Percentiles rank a stretch among this genome's conserved stretches.
Evolutionary conservation across 768 basidiomycete species (phyloP).

Genomic region (Leccinum subtestaceum): DNA sequence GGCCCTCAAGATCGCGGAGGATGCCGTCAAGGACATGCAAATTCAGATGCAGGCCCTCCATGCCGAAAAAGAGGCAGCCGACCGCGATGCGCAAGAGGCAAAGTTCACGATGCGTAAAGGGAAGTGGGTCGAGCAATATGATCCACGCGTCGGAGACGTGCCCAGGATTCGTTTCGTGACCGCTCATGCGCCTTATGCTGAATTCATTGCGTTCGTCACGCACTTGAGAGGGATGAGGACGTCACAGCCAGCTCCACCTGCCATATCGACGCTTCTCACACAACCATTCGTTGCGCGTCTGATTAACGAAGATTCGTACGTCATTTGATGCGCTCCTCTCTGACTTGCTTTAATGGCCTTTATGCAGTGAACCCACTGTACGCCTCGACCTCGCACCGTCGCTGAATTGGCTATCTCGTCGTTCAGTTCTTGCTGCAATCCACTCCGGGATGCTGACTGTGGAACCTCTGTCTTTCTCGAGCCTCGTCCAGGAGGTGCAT

Average conservation of each 20-base stretch:
- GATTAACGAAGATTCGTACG: slow-evolving; percentile 81
- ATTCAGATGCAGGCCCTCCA: slow-evolving; percentile 76
- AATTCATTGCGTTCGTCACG: slow-evolving; percentile 73
- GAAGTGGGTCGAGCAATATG: slow-evolving; percentile 55
- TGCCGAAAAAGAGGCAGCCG: slow-evolving; percentile 61
- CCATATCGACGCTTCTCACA: slow-evolving; percentile 69
- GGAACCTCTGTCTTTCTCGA: slow-evolving; percentile 72
- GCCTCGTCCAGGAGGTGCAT: slow-evolving; percentile 56
- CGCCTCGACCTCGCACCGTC: slow-evolving; percentile 93
- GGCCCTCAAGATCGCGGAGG: slow-evolving; percentile 80
- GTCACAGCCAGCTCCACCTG: slow-evolving; percentile 57
- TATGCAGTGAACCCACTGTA: slow-evolving; percentile 74
- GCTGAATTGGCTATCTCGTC: slow-evolving; percentile 89
- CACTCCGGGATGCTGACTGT: slow-evolving; percentile 84
- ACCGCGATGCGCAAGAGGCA: slow-evolving; percentile 51
- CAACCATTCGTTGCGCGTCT: slow-evolving; percentile 79
- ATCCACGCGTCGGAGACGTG: slow-evolving; percentile 26
- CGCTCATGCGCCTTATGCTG: slow-evolving; percentile 73
- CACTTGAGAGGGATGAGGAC: slow-evolving; percentile 71
- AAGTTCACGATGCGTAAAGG: slow-evolving; percentile 57
- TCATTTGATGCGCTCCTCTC: slow-evolving; percentile 22
- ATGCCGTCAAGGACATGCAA: slow-evolving; percentile 82
- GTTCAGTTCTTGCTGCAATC: slow-evolving; percentile 80
- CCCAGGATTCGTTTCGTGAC: slow-evolving; percentile 50
- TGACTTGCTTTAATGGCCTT: slow-evolving; percentile 9